Conservation (phyloP, 345 rosid genomes). For the Salix suchowensis region DNA sequence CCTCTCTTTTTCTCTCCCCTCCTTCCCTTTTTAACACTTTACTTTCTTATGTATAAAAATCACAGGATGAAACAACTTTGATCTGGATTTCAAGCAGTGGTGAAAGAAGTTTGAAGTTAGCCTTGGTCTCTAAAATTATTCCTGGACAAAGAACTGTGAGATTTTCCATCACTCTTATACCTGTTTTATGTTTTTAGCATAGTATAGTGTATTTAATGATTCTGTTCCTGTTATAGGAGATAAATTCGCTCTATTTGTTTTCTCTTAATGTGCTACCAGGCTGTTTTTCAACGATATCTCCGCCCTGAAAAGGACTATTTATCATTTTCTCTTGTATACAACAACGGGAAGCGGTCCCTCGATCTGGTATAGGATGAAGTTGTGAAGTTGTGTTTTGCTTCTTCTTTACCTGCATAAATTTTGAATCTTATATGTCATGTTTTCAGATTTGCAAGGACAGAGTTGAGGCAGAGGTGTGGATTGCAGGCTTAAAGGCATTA, state of each 20-base stretch:
- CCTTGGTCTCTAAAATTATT: constrained; percentile 71
- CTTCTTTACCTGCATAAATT: constrained; percentile 9
- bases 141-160: constrained; percentile 98
- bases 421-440: constrained; percentile 15
- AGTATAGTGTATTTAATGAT: background rate
- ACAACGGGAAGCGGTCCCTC: constrained; percentile 77
- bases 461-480: constrained; percentile 94
- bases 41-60: constrained; percentile 19
- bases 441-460: constrained; percentile 86
- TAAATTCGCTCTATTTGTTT: constrained; percentile 9
- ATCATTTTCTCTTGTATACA: constrained; percentile 83
- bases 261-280: constrained; percentile 43
- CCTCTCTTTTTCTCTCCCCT: background rate
- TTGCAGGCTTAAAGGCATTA: constrained; percentile 70
- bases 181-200: background rate
- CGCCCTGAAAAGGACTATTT: constrained; percentile 85
- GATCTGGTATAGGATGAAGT: constrained; percentile 73
- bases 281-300: constrained; percentile 76
- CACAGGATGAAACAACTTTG: constrained; percentile 88
- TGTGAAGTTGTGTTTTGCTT: background rate
- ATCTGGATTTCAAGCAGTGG: constrained; percentile 81
- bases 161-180: constrained; percentile 18
- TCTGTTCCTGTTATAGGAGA: background rate
- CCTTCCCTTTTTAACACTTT: background rate
- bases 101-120: constrained; percentile 79